Evolutionary conservation across 2,329 filamentous ascomycete genomes (phyloP).

Genomic region (Trichoderma arundinaceum): DNA sequence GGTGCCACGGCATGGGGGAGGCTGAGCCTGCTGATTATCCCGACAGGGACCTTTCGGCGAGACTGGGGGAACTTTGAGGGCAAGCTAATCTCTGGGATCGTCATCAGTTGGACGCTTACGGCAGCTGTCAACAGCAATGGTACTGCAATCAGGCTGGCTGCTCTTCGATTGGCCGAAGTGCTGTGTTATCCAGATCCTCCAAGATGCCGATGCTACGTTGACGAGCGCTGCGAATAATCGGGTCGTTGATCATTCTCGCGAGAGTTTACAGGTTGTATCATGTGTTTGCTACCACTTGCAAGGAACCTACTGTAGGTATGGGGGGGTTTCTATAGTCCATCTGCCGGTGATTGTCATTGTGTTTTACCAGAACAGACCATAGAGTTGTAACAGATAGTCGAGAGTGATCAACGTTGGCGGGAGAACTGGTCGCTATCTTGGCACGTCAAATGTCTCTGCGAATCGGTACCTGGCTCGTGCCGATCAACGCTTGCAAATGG

Average conservation of each 20-base stretch:
- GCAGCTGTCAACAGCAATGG: not conserved
- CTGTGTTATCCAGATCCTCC: not conserved
- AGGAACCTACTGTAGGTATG: too few relatives aligned
- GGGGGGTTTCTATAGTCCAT: too few relatives aligned
- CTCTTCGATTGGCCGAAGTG: not conserved
- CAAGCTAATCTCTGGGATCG: constrained; percentile 13
- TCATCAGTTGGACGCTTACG: constrained; percentile 3
- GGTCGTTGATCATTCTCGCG: not conserved
- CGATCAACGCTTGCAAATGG: constrained; percentile 8
- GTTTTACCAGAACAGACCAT: too few relatives aligned
- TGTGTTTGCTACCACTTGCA: too few relatives aligned
- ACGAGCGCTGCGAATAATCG: not conserved
- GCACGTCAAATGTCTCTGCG: not conserved
- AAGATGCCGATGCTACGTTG: not conserved
- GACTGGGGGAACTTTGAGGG: not conserved
- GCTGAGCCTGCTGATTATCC: not conserved
- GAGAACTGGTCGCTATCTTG: too few relatives aligned
- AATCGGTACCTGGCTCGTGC: constrained; percentile 9
- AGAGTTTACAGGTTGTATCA: not conserved
- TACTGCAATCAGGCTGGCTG: not conserved
- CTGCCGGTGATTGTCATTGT: too few relatives aligned
- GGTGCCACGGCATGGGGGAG: not conserved
- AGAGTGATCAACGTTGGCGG: too few relatives aligned
- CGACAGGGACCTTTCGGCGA: not conserved
- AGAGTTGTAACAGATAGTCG: too few relatives aligned